phyloP scores from a whole-genome alignment of 2,329 filamentous ascomycete genomes.

The Aspergillus tubingensis region DNA sequence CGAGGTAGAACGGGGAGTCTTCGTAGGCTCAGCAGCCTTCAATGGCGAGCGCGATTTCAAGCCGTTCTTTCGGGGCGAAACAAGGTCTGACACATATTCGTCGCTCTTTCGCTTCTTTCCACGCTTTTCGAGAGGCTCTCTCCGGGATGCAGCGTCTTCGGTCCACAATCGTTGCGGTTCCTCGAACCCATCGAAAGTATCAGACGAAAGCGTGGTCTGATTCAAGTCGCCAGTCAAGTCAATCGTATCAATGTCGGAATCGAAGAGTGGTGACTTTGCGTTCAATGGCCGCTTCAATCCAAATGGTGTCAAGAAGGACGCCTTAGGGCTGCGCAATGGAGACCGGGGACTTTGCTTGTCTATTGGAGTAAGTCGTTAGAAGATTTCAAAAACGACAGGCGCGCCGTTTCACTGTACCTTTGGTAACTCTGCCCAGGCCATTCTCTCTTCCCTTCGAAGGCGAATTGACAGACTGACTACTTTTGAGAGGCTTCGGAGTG shows the following conservation, averaged over 20 bases:
- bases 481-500: slow-evolving; percentile 25
- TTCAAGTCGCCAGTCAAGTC: slow-evolving; percentile 47
- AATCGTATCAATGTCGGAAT: slow-evolving; percentile 45
- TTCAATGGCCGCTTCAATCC: slow-evolving; percentile 21
- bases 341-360: slow-evolving; percentile 21
- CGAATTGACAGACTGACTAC: slow-evolving; percentile 15
- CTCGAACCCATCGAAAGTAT: slow-evolving; percentile 42
- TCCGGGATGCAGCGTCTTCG: slow-evolving; percentile 44
- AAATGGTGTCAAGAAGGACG: slow-evolving; percentile 24
- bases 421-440: slow-evolving; percentile 12
- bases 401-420: slow-evolving; percentile 27
- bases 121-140: slow-evolving; percentile 38
- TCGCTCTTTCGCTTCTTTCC: slow-evolving; percentile 54
- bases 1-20: slow-evolving; percentile 1
- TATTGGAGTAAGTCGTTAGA: slow-evolving; percentile 12
- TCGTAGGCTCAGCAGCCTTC: slow-evolving; percentile 11
- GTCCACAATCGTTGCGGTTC: slow-evolving; percentile 47
- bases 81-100: slow-evolving; percentile 45
- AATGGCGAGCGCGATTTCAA: slow-evolving; percentile 29
- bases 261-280: slow-evolving; percentile 17
- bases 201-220: slow-evolving; percentile 40
- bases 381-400: neutral
- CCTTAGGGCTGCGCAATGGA: slow-evolving; percentile 20
- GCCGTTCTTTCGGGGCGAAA: slow-evolving; percentile 33
- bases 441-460: slow-evolving; percentile 8